phyloP scores from a whole-genome alignment of 2,329 filamentous ascomycete species.

The Beauveria sp. region DNA sequence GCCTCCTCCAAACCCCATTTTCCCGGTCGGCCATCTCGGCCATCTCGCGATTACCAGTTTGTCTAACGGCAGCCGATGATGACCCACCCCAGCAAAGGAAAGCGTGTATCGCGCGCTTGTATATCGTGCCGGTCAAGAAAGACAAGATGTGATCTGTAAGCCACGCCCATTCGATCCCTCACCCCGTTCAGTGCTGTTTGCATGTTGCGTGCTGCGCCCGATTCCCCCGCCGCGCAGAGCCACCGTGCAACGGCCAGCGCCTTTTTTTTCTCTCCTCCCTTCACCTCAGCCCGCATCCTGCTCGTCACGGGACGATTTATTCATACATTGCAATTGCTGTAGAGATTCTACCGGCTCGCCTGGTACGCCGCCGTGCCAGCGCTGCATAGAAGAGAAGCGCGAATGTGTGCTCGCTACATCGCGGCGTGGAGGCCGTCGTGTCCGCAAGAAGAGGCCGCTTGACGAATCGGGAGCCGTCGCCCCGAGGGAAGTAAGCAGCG shows the following conservation, averaged over 20 bases:
- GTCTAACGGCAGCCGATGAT: conserved; percentile 2
- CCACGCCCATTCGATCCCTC: neutral
- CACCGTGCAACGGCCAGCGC: neutral
- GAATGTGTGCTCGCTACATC: conserved; percentile 34
- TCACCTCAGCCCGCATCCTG: neutral
- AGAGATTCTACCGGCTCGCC: conserved; percentile 28
- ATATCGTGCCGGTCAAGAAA: conserved; percentile 24
- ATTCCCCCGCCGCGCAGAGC: neutral
- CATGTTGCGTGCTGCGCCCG: no score
- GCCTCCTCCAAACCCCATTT: conserved; percentile 9
- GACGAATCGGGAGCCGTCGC: neutral
- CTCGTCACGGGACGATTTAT: no score
- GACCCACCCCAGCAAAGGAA: conserved; percentile 15
- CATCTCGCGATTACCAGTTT: conserved; percentile 3
- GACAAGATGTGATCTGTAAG: conserved; percentile 26
- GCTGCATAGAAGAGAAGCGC: conserved; percentile 29
- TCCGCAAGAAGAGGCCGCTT: conserved; percentile 6
- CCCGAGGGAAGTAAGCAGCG: neutral
- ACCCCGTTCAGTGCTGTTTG: neutral
- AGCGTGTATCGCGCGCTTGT: conserved; percentile 25
- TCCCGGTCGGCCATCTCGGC: conserved; percentile 7
- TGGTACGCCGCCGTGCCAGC: conserved; percentile 28
- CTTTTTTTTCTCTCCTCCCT: neutral
- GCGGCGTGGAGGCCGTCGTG: conserved; percentile 27
- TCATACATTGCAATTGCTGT: neutral